phyloP scores from a whole-genome alignment of 371 early-diverging fungal species.

The Mortierella sp. region DNA sequence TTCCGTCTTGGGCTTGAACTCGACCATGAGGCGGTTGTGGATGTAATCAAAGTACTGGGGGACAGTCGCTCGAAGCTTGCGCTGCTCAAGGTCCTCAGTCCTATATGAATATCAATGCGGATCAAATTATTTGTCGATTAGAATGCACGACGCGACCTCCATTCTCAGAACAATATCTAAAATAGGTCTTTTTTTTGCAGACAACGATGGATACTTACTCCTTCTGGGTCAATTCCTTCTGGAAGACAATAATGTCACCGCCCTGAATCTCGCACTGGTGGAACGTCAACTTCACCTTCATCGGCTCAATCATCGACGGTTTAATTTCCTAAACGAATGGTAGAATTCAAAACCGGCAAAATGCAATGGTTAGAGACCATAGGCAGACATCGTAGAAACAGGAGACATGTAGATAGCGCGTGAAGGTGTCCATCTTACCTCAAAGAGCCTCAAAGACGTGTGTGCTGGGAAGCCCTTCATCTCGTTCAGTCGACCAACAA shows the following conservation, averaged over 20 bases:
- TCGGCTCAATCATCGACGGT: slow-evolving; percentile 87
- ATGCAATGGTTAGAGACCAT: background rate
- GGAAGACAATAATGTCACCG: slow-evolving; percentile 94
- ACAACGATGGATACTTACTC: slow-evolving; percentile 60
- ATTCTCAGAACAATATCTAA: no score
- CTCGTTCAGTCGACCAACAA: slow-evolving; percentile 70
- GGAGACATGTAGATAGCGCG: background rate
- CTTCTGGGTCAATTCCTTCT: slow-evolving; percentile 65
- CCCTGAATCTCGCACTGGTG: slow-evolving; percentile 84
- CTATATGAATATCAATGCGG: slow-evolving; percentile 2
- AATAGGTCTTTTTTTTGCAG: no score
- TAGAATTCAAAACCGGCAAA: background rate
- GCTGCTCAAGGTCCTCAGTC: slow-evolving; percentile 21
- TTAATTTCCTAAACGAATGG: slow-evolving; percentile 81
- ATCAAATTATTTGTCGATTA: background rate
- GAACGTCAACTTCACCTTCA: slow-evolving; percentile 77
- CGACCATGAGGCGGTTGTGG: slow-evolving; percentile 73
- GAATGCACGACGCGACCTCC: background rate
- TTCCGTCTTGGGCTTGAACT: slow-evolving; percentile 74
- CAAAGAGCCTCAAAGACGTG: slow-evolving; percentile 77
- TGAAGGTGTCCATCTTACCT: slow-evolving; percentile 56
- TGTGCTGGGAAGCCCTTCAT: slow-evolving; percentile 68
- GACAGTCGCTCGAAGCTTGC: slow-evolving; percentile 63
- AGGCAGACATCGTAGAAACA: background rate
- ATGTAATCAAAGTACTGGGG: slow-evolving; percentile 82